Percentiles rank a stretch among this genome's conserved stretches.
Evolutionary conservation across 371 early-diverging fungal species (phyloP).

Genomic region (Mucor indicus): DNA sequence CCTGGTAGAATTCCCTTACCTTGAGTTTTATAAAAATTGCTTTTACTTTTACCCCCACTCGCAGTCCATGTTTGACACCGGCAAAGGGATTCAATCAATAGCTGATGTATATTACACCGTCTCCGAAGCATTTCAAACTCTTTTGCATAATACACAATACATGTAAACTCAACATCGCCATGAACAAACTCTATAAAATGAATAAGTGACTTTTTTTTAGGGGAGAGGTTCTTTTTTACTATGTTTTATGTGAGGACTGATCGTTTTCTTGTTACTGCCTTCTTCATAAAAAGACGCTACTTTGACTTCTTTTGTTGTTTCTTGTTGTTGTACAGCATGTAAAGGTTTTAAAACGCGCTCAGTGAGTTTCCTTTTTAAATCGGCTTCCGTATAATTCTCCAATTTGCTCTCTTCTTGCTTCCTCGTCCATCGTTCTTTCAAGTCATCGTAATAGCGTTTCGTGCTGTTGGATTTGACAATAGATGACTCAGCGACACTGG

Average conservation of each 20-base stretch:
- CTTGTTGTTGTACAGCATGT: conserved; percentile 3
- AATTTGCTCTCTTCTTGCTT: conserved; percentile 7
- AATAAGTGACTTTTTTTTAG: no score
- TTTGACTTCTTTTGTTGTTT: conserved; percentile 24
- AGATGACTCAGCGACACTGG: conserved; percentile 20
- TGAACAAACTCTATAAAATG: conserved; percentile 64
- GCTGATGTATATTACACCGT: conserved; percentile 73
- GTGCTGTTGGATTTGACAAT: no score
- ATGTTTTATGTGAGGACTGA: conserved; percentile 42
- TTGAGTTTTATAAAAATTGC: conserved; percentile 61
- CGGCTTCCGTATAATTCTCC: background rate
- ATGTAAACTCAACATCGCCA: conserved; percentile 68
- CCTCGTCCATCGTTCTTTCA: conserved; percentile 12
- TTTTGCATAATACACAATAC: conserved; percentile 82
- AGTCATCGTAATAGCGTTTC: no score
- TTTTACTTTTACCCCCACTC: conserved; percentile 80
- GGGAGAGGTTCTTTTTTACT: conserved; percentile 17
- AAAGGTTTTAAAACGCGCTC: conserved; percentile 12
- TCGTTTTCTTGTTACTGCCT: background rate
- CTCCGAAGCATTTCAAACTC: conserved; percentile 85
- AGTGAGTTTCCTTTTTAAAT: conserved; percentile 7
- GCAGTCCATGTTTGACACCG: conserved; percentile 80
- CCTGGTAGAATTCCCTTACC: no score
- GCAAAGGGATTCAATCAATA: conserved; percentile 73
- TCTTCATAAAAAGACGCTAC: conserved; percentile 23